Evolutionary conservation across 148 eudicot genomes (phyloP).

Genomic region (Camellia sinensis): DNA sequence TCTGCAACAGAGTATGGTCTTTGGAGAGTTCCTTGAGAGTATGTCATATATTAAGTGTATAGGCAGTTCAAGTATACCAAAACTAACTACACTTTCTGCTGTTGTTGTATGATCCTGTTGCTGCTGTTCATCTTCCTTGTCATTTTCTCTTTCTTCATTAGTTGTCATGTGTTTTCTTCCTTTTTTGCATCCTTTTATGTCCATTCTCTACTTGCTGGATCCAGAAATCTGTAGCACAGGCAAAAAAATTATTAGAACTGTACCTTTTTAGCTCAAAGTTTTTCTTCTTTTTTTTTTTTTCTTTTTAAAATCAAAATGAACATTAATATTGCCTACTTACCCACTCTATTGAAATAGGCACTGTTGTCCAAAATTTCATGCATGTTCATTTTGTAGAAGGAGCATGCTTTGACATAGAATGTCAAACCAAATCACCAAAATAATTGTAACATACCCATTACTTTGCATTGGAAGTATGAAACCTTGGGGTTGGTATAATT

Average conservation of each 20-base stretch:
- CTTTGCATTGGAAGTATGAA: not conserved
- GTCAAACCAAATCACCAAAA: not conserved
- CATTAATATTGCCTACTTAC: not conserved
- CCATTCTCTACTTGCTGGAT: not conserved
- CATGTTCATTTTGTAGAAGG: not conserved
- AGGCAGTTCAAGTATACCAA: slow-evolving; percentile 26
- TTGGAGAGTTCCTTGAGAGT: slow-evolving; percentile 29
- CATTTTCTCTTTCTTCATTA: not conserved
- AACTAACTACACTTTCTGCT: not conserved
- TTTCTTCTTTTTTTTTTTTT: too few species aligned
- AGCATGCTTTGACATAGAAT: not conserved
- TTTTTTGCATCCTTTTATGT: not conserved
- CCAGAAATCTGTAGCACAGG: not conserved
- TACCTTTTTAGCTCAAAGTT: too few species aligned
- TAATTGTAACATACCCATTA: not conserved
- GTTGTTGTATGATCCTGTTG: not conserved
- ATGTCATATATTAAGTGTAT: slow-evolving; percentile 19
- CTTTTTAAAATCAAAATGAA: not conserved
- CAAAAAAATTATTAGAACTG: not conserved
- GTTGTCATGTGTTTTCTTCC: not conserved
- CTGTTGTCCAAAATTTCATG: not conserved
- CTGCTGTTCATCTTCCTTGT: not conserved
- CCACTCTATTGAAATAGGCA: not conserved
- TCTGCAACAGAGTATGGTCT: slow-evolving; percentile 26
- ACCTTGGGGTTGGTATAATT: not conserved